phyloP scores from a whole-genome alignment of 768 basidiomycete species.

The Russula ochroleuca region DNA sequence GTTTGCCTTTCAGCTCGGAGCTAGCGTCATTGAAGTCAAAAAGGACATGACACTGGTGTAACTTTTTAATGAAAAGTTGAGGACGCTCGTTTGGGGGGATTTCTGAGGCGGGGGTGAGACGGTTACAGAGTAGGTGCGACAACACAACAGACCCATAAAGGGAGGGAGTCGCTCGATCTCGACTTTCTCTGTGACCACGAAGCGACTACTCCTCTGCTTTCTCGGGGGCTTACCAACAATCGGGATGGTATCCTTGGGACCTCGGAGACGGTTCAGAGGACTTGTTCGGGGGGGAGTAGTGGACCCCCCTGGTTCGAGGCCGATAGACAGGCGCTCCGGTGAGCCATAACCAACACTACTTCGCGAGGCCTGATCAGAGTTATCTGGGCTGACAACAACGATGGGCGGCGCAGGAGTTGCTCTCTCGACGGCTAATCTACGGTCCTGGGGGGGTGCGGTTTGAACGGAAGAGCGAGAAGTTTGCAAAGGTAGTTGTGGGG shows the following conservation, averaged over 20 bases:
- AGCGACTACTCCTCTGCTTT: constrained; percentile 95
- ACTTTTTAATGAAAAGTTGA: constrained; percentile 88
- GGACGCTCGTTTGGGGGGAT: constrained; percentile 83
- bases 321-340: constrained; percentile 47
- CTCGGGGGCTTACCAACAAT: constrained; percentile 94
- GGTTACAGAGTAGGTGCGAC: constrained; percentile 15
- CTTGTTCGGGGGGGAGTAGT: constrained; percentile 61
- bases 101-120: constrained; percentile 49
- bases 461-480: constrained; percentile 42
- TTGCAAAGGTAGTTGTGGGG: constrained; percentile 37
- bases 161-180: constrained; percentile 92
- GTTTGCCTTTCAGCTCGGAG: constrained; percentile 93
- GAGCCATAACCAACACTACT: constrained; percentile 44
- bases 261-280: constrained; percentile 69
- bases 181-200: constrained; percentile 92
- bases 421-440: constrained; percentile 50
- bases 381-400: constrained; percentile 80
- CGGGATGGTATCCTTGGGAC: constrained; percentile 94
- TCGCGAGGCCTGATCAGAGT: constrained; percentile 42
- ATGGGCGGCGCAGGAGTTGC: constrained; percentile 68
- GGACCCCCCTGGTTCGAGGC: constrained; percentile 43
- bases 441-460: constrained; percentile 47
- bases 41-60: constrained; percentile 92
- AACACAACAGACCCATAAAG: constrained; percentile 65
- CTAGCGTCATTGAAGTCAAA: constrained; percentile 99